Conservation (phyloP, 139 green algal species). For the Nannochloris sp. region DNA sequence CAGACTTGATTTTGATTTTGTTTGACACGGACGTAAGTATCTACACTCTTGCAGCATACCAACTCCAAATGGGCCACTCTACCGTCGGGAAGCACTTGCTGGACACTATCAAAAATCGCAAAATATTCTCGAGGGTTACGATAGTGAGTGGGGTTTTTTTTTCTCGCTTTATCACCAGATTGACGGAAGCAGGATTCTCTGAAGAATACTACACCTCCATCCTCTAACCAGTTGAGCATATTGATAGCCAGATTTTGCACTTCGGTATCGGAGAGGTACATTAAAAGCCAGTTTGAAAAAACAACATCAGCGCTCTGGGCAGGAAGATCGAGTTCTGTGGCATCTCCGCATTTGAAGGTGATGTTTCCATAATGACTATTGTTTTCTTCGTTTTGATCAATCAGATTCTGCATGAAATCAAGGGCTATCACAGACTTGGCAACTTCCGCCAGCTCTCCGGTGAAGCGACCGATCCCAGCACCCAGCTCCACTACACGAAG, state of each 20-base stretch:
- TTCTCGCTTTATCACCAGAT: conserved; percentile 62
- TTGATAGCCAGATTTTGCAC: conserved; percentile 52
- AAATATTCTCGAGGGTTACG: conserved; percentile 71
- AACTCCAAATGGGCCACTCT: conserved; percentile 47
- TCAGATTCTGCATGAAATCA: conserved; percentile 82
- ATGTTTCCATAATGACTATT: conserved; percentile 49
- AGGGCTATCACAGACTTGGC: conserved; percentile 59
- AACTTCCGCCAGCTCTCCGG: conserved; percentile 49
- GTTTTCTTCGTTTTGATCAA: conserved; percentile 52
- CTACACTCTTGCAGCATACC: conserved; percentile 59
- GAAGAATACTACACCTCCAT: conserved; percentile 76
- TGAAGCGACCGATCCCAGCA: conserved; percentile 87
- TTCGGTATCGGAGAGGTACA: conserved; percentile 82
- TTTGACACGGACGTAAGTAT: conserved; percentile 80
- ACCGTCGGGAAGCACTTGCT: conserved; percentile 26
- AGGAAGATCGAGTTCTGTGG: conserved; percentile 48
- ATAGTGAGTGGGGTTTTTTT: conserved; percentile 86
- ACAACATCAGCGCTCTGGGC: conserved; percentile 52
- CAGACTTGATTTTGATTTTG: conserved; percentile 80
- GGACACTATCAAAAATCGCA: conserved; percentile 51
- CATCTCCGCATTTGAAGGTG: conserved; percentile 55
- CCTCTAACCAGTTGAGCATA: conserved; percentile 56
- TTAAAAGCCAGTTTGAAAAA: conserved; percentile 93
- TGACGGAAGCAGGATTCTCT: conserved; percentile 83
- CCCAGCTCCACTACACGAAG: conserved; percentile 75